These are phyloP conservation scores for Zasmidium angulare DNA, from an alignment of 2,329 filamentous ascomycete genomes.

Conservation along the genomic window DNA sequence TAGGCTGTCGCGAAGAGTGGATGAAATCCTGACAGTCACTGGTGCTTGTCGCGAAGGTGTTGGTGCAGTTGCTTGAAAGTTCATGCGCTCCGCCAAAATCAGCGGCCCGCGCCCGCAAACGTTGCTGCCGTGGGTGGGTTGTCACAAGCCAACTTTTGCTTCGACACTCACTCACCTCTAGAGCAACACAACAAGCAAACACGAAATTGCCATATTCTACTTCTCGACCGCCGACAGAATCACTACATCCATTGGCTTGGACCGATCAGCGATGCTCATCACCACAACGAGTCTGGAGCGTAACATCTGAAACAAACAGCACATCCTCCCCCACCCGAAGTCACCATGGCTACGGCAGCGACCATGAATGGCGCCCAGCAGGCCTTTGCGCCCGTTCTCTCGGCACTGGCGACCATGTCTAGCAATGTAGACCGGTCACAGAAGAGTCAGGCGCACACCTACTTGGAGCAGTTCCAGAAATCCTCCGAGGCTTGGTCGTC, in stretches of 20 bases:
- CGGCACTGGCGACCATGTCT: slow-evolving; percentile 87
- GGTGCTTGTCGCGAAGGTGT: too few species aligned
- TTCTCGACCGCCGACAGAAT: too few species aligned
- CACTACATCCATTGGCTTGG: background rate
- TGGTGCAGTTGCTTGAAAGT: background rate
- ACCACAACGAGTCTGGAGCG: background rate
- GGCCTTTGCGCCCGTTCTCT: slow-evolving; percentile 80
- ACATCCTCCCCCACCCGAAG: background rate
- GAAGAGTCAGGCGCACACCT: slow-evolving; percentile 89
- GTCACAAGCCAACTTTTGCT: background rate
- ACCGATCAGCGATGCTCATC: background rate
- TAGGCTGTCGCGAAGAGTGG: too few species aligned
- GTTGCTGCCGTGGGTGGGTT: background rate
- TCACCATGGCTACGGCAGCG: slow-evolving; percentile 33
- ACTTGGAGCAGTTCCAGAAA: slow-evolving; percentile 94
- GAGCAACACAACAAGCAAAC: slow-evolving; percentile 1
- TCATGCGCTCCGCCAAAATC: background rate
- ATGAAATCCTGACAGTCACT: too few species aligned
- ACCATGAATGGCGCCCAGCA: slow-evolving; percentile 59
- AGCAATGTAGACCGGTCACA: slow-evolving; percentile 71
- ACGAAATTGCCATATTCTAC: background rate
- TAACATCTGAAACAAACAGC: background rate
- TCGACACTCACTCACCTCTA: background rate
- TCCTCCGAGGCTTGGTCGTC: slow-evolving; percentile 90
- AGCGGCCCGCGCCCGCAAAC: background rate